These are phyloP conservation scores for Lathyrus sativus DNA, from an alignment of 306 rosid species.

Conservation along the genomic window DNA sequence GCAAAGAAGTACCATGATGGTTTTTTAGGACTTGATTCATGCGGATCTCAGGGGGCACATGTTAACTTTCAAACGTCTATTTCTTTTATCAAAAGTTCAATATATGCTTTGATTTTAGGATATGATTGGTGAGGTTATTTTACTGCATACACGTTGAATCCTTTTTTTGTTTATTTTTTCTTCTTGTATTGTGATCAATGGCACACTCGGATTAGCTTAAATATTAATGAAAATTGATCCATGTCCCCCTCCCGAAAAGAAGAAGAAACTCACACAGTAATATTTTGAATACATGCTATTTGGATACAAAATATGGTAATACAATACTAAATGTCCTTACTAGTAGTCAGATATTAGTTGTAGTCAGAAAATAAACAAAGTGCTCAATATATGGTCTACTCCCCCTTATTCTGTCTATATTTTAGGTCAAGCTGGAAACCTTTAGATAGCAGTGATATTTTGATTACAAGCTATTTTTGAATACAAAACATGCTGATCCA, in stretches of 20 bases:
- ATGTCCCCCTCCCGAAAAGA: no score
- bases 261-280: not conserved
- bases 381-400: constrained; percentile 20
- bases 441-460: constrained; percentile 52
- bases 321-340: not conserved
- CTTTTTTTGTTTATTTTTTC: constrained; percentile 2
- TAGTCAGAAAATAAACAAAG: constrained; percentile 22
- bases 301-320: not conserved
- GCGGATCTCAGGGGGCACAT: constrained; percentile 65
- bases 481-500: constrained; percentile 9
- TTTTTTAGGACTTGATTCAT: constrained; percentile 51
- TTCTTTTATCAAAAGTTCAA: constrained; percentile 30
- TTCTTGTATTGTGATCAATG: constrained; percentile 11
- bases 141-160: not conserved
- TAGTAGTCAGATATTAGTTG: constrained; percentile 11
- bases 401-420: constrained; percentile 27
- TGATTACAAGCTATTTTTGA: constrained; percentile 4
- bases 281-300: constrained; percentile 11
- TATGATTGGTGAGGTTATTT: constrained; percentile 27
- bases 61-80: constrained; percentile 48
- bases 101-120: constrained; percentile 17
- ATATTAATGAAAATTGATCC: not conserved
- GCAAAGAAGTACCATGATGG: constrained; percentile 90
- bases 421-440: constrained; percentile 59
- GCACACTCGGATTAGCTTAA: constrained; percentile 7